Evolutionary conservation across 2,329 filamentous ascomycete genomes (phyloP), one percentile per base, ranked within the genome.

Genomic region (Aspergillus fijiensis): DNA sequence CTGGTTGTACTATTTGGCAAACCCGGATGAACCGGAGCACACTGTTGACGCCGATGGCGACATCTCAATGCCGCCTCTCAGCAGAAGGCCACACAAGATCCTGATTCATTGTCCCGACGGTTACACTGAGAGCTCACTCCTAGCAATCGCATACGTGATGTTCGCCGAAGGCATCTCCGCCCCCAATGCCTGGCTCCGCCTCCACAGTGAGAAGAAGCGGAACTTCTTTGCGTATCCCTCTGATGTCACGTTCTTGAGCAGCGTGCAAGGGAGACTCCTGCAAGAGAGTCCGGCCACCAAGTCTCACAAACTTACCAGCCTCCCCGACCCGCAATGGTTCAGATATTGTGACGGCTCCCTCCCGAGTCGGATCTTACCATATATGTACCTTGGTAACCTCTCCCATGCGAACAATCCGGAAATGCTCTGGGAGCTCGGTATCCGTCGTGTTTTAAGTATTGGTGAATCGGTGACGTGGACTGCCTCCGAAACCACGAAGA

Each of bases 221-320:
- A 98, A 99, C 72, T 97, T 98, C 79, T 99, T 99, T 72, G 92
- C 95, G 0, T 98, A 98, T 68, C 89, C 91, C 1, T 91, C 91
- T 0, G 95, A 99, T 72, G 92, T 97, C 19, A 85, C 89, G 4
- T 82, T 97, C 11, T 78, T 98, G n/a, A 87, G 84, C 1, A 85
- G 86, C 4, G 89, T 97, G 42, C 87, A 94, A 60, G 85, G 87
- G 21, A 88, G 90, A 14, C 81, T 98, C 14, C 81, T 97, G 23
- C 91, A 73, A 50, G 75, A 75, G 61, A 77, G 76, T 42, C 76
- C 76, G 7, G 68, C 65, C 3, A 68, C 71, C 6, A 66, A 63
- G 14, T 61, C 64, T 5, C 61, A 70, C 23, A 67, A 67, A 29
- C 59, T 67, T 12, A 67, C 68, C 27, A 64, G 67, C 12, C 39